These are phyloP conservation scores for Lactarius tabidus DNA, from an alignment of 768 basidiomycete species.

Conservation along the genomic window DNA sequence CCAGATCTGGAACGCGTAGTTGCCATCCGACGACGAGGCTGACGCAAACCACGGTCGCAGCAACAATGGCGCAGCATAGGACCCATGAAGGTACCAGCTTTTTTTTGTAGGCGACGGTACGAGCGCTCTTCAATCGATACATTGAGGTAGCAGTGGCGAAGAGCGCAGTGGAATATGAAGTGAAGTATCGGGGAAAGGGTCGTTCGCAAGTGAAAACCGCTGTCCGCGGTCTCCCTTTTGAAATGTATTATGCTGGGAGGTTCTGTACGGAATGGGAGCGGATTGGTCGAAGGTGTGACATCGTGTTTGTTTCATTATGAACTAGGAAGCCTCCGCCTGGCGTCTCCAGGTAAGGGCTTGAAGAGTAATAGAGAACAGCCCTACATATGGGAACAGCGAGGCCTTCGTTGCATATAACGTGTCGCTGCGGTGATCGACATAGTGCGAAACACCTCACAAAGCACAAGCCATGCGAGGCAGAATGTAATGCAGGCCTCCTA, in stretches of 20 bases:
- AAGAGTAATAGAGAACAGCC: background rate
- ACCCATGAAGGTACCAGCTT: background rate
- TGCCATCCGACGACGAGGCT: constrained; percentile 9
- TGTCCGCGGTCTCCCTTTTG: background rate
- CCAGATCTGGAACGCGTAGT: background rate
- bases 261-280: background rate
- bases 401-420: background rate
- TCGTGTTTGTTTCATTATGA: background rate
- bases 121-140: background rate
- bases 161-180: background rate
- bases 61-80: background rate
- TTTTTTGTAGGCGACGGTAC: background rate
- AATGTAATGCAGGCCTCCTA: background rate
- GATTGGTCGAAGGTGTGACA: background rate
- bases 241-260: background rate
- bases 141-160: background rate
- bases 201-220: background rate
- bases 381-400: background rate
- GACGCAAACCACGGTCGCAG: constrained; percentile 1
- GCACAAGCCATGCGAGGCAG: background rate
- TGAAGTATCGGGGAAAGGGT: background rate
- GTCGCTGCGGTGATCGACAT: background rate
- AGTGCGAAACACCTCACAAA: background rate
- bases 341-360: background rate
- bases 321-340: background rate